Base-by-base conservation (phyloP, 208 protist genomes). In the Crithidia mellificae region DNA sequence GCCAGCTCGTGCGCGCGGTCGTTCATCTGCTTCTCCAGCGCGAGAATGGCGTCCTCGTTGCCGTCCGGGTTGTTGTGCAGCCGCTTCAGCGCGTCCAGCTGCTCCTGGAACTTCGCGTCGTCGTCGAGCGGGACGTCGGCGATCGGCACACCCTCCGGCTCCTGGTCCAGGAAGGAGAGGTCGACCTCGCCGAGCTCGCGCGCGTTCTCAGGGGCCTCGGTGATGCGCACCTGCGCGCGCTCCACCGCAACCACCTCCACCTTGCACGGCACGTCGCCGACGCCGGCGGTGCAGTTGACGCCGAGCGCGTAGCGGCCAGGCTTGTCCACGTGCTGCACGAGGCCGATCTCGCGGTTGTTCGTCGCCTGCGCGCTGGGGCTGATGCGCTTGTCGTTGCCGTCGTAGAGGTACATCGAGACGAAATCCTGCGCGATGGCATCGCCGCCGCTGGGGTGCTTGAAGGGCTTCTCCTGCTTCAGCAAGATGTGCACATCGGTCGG, bases 341-440 rank as follows among this genome's bases (percentile, higher is more conserved):
- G 52, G 24, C 84, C 80, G 43, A 83, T 85, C 55, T 94, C 84
- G 38, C 89, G 83, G 77, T 84, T 88, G 74, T 92, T 92, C 17
- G 74, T 89, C 30, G 86, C 86, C 20, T 74, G 67, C 25, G 74
- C 52, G 12, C 77, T 83, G 32, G 74, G 74, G 51, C 67, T 75
- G 36, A 94, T 80, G 58, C 84, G 83, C 63, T 84, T 81, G 78
- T 94, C 72, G 14, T 85, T 58, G 19, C 57, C 30, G 68, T 92
- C 74, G 76, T 94, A 92, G 15, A 94, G 73, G 64, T 92, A 87
- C 51, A 83, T 4, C 80, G 82, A 52, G 92, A 83, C 61, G 77
- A 73, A 51, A 20, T 51, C 46, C 14, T 51, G 20, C 5, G 46
- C 46, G 46, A 51, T 22, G 20, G 27, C 5, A 20, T 51, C 46